These are phyloP conservation scores for Mucor ambiguus DNA, from an alignment of 371 early-diverging fungal species.

Conservation along the genomic window DNA sequence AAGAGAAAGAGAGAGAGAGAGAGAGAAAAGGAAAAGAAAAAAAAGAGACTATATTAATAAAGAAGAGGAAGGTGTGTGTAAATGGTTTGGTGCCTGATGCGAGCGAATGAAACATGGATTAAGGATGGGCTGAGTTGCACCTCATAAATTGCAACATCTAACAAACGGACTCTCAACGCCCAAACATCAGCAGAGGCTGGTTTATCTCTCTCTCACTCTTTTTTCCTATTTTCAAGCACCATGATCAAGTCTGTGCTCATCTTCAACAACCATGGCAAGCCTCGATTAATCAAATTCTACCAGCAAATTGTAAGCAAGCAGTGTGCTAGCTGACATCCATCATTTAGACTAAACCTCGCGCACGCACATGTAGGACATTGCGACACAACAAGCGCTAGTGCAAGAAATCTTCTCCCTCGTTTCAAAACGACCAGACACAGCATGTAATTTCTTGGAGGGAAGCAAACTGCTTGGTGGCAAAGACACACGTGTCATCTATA, in stretches of 20 bases:
- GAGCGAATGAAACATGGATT: constrained; percentile 1
- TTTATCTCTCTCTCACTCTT: no score
- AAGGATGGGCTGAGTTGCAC: constrained; percentile 3
- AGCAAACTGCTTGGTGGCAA: constrained; percentile 81
- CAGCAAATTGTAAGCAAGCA: constrained; percentile 73
- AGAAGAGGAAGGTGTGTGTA: constrained; percentile 1
- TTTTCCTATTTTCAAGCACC: neutral
- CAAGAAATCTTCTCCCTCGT: constrained; percentile 82
- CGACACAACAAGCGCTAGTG: constrained; percentile 79
- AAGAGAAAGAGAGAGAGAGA: constrained; percentile 2
- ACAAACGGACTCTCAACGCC: neutral
- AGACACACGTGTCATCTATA: constrained; percentile 90
- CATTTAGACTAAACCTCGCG: neutral
- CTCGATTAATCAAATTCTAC: constrained; percentile 90
- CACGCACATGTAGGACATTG: constrained; percentile 66
- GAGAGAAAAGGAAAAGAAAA: neutral
- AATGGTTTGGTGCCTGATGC: neutral
- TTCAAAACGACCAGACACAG: constrained; percentile 81
- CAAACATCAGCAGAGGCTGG: neutral
- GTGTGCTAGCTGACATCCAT: neutral
- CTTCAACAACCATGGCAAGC: constrained; percentile 96
- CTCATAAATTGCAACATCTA: neutral
- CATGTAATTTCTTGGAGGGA: constrained; percentile 93
- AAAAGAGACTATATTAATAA: constrained; percentile 1
- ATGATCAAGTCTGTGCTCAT: constrained; percentile 94